Conservation (phyloP, 192 early-diverging fungal species). For the Coemansia sp. region DNA sequence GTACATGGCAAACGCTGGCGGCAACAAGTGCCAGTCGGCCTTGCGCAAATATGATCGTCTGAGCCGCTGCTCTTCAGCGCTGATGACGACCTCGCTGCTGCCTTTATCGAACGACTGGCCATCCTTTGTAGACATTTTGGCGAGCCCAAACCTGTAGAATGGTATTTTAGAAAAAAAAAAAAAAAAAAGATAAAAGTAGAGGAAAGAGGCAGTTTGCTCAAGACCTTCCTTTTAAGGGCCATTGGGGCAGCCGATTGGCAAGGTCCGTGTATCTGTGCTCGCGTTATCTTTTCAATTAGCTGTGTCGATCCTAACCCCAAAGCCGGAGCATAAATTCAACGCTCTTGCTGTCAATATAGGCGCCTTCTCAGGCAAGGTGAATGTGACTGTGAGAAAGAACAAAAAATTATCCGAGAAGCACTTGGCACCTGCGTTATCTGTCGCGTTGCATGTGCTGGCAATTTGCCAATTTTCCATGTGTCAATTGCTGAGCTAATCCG, state of each 20-base stretch:
- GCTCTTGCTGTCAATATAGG: not conserved
- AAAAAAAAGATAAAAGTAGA: not conserved
- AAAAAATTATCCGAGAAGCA: not conserved
- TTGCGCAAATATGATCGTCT: conserved; percentile 48
- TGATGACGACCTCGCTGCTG: not conserved
- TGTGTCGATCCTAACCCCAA: not conserved
- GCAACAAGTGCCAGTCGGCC: conserved; percentile 57
- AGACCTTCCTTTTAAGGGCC: not conserved
- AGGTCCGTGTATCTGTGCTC: not conserved
- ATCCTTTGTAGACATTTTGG: conserved; percentile 1
- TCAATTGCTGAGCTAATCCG: not conserved
- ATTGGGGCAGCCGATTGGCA: not conserved
- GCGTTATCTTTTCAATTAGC: not conserved
- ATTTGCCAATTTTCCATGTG: not conserved
- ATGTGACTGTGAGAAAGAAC: not conserved
- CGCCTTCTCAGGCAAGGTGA: not conserved
- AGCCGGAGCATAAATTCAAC: not conserved
- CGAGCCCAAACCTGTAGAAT: not conserved
- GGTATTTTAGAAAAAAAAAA: not conserved
- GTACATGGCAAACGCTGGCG: conserved; percentile 54
- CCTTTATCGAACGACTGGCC: not conserved
- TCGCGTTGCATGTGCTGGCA: not conserved
- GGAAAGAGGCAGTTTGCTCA: not conserved
- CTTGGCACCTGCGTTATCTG: not conserved
- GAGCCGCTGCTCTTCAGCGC: conserved; percentile 6